A percentile compares a stretch with the other conserved stretches of the same genome.
phyloP scores from a whole-genome alignment of 2,329 filamentous ascomycete genomes.

The Canariomyces notabilis region DNA sequence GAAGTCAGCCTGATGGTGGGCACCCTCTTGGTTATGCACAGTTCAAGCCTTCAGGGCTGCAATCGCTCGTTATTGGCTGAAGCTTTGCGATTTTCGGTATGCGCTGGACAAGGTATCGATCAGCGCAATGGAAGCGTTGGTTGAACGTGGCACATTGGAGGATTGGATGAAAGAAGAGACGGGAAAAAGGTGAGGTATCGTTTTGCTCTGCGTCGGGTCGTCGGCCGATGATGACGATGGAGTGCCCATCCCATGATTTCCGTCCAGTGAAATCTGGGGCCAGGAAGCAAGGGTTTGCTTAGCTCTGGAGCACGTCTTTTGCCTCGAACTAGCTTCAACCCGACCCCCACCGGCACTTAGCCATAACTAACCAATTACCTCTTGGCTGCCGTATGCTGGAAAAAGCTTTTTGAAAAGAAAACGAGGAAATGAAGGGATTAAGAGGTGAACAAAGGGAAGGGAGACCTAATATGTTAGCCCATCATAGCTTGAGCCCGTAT shows the following conservation, averaged over 20 bases:
- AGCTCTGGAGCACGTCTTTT: background rate
- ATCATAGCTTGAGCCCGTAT: too few relatives aligned
- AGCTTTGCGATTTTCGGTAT: background rate
- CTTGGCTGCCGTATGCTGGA: background rate
- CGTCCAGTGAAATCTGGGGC: slow-evolving; percentile 14
- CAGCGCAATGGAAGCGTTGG: background rate
- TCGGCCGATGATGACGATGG: slow-evolving; percentile 9
- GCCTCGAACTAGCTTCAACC: background rate
- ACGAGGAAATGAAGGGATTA: background rate
- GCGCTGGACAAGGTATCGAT: too few relatives aligned
- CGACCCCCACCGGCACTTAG: background rate
- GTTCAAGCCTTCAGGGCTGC: too few relatives aligned
- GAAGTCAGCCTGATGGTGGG: too few relatives aligned
- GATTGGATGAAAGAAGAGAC: background rate
- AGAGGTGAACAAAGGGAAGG: too few relatives aligned
- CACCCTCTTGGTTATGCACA: too few relatives aligned
- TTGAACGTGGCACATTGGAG: slow-evolving; percentile 6
- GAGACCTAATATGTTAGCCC: too few relatives aligned
- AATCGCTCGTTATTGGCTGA: background rate
- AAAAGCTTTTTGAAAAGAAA: too few relatives aligned
- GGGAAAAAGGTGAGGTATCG: background rate
- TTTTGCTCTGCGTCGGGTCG: background rate
- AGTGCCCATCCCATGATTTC: too few relatives aligned
- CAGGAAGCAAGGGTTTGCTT: background rate
- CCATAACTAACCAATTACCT: background rate